Conservation (phyloP, 129 eudicot species). For the Scalesia atractyloides region DNA sequence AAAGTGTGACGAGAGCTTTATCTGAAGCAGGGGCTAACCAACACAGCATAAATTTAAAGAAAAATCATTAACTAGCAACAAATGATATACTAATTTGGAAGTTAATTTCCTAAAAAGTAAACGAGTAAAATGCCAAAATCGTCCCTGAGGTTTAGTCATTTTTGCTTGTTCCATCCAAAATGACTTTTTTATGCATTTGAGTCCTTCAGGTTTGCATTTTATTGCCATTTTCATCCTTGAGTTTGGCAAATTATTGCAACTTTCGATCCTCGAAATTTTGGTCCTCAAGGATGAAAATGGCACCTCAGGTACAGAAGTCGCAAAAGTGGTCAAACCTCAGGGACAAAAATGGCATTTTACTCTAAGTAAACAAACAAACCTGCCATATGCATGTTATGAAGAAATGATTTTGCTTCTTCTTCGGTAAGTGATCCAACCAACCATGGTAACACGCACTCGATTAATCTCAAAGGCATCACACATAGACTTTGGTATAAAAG, state of each 20-base stretch:
- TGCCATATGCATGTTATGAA: conserved; percentile 92
- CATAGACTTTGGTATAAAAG: conserved; percentile 94
- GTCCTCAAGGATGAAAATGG: too few relatives aligned
- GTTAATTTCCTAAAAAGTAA: not conserved
- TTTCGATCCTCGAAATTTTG: too few relatives aligned
- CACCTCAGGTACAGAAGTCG: too few relatives aligned
- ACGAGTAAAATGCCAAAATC: not conserved
- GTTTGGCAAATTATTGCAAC: too few relatives aligned
- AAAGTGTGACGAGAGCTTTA: conserved; percentile 85
- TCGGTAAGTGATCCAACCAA: conserved; percentile 80
- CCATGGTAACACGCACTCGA: conserved; percentile 98
- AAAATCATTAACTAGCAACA: conserved; percentile 23
- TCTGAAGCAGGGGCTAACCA: conserved; percentile 89
- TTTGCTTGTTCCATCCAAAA: too few relatives aligned
- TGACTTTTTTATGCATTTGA: too few relatives aligned
- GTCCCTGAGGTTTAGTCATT: too few relatives aligned
- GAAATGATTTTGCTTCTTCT: conserved; percentile 84
- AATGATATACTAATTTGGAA: not conserved
- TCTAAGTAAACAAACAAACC: conserved; percentile 45
- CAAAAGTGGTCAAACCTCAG: too few relatives aligned
- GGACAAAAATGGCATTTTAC: too few relatives aligned
- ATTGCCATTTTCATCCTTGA: too few relatives aligned
- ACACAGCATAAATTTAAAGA: conserved; percentile 4
- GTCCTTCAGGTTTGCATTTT: too few relatives aligned
- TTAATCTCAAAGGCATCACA: conserved; percentile 94